Evolutionary conservation across 306 rosid genomes (phyloP), one percentile per base, ranked within the genome.

Genomic region (Hippophae tibetana): DNA sequence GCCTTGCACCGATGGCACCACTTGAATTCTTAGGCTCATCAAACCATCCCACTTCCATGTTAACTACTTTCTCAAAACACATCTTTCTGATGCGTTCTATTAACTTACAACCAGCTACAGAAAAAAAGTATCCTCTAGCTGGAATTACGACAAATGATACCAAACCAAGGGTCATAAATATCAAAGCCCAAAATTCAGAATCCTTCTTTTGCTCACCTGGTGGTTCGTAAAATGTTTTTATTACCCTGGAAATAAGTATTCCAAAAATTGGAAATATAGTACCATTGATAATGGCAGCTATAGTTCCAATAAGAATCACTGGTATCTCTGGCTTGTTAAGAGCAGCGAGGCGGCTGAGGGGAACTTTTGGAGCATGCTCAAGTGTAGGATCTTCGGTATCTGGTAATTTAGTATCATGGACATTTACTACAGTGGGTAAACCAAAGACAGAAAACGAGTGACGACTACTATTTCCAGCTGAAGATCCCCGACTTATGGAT

Each of bases 1-100:
- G 85, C 65, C 82, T 83, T 43, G 89, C 76, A 58, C 85, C 82
- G 49, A 76, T 54, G 25, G 77, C 71, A 54, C 83, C 85, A 43
- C 83, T 76, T 25, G 85, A 76, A 64, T 83, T 69, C 27, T 66
- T 79, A 26, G 73, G 38, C 31, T 60, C 54, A 23, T 68, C 66
- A 25, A 68, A 68, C 72, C 72, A 68, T n/a, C 66, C 43, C 41
- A 79, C 68, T 64, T 83, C 89, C 85, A 79, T 79, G 61, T 64
- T 74, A 69, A 77, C 61, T 40, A 72, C 47, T 56, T 83, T 83
- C 71, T 79, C 79, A 13, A 79, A 83, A 58, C 82, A 74, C 76
- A 72, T 60, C 41, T 49, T 7, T 23, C 85, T 42, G 43, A 83
- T 64, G 58, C 89, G 66, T 59, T 61, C 64, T 26, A 82, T 67